phyloP scores from a whole-genome alignment of 2,329 filamentous ascomycete genomes.

The Fusarium sulawesiense region DNA sequence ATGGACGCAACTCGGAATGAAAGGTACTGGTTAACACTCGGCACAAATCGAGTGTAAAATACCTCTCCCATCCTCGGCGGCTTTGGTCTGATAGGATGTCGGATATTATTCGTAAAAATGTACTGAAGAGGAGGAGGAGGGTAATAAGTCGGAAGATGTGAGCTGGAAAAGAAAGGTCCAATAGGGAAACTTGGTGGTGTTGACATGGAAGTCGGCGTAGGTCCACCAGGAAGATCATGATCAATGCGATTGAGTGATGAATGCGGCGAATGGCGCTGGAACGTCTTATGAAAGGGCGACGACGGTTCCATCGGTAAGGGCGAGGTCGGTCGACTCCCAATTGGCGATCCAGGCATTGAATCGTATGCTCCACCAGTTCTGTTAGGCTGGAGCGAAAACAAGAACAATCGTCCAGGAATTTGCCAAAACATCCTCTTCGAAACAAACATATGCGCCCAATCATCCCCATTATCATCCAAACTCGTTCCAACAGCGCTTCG shows the following conservation, averaged over 20 bases:
- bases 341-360: conserved; percentile 63
- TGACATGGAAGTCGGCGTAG: conserved; percentile 51
- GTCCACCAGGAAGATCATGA: conserved; percentile 55
- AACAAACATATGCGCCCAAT: conserved; percentile 85
- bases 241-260: conserved; percentile 44
- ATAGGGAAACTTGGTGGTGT: conserved; percentile 56
- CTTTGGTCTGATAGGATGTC: conserved; percentile 88
- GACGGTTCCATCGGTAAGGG: conserved; percentile 55
- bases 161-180: conserved; percentile 83
- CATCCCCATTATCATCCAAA: conserved; percentile 69
- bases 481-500: conserved; percentile 79
- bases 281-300: conserved; percentile 32
- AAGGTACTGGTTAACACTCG: conserved; percentile 83
- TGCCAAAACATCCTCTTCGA: conserved; percentile 90
- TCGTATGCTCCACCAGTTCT: conserved; percentile 39
- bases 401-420: conserved; percentile 84
- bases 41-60: conserved; percentile 90
- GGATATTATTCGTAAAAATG: conserved; percentile 78
- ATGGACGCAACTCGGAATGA: conserved; percentile 87
- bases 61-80: conserved; percentile 90
- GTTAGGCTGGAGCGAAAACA: conserved; percentile 82
- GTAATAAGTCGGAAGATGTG: conserved; percentile 90
- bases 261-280: conserved; percentile 47
- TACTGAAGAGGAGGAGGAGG: conserved; percentile 87
- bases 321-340: conserved; percentile 65